Base-by-base conservation (phyloP, 345 rosid species). In the Lepidium sativum region DNA sequence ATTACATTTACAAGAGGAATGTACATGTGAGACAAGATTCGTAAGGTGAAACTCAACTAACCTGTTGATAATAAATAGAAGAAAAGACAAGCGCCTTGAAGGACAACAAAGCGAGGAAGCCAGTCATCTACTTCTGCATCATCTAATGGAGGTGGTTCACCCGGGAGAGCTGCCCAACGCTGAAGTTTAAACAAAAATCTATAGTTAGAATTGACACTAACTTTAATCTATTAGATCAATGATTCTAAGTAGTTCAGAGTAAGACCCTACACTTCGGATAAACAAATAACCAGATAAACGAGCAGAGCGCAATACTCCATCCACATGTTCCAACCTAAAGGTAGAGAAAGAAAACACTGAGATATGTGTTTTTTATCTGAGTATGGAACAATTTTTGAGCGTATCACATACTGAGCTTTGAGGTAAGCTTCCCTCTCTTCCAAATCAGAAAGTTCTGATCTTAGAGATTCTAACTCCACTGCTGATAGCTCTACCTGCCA, bases 91-190 rank as follows among this genome's bases (percentile, higher is more conserved):
- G 80, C 40, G 52, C 99, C 99, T 4, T 94, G 96, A 75, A 94
- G 97, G 50, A 94, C 99, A 58, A 84, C 80, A 17, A 94, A 94
- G 25, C 99, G 85, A 32, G 97, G 97, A 75, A 92, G 97, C 98
- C 98, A 92, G 67, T 92, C 98, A 52, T 92, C 97, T 41, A 92
- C 96, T 16, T 94, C 99, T 4, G 78, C 60, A 79, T 94, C 99
- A 53, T 94, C 99, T 67, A 90, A 18, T 5, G 96, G 96, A 16
- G 92, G 87, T 63, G 90, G 95, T 73, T 94, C 99, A 70, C 97
- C 99, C 0, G 96, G 99, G 21, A 94, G 80, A 59, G 99, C 95
- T 63, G 84, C 78, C 97, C 99, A 94, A 71, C 99, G 86, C 99
- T 94, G 66, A 39, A 27, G 52, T 60, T n/a, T 42, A 25, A 57